Evolutionary conservation across 1,284 basidiomycete genomes (phyloP).

Genomic region (Fomes fomentarius): DNA sequence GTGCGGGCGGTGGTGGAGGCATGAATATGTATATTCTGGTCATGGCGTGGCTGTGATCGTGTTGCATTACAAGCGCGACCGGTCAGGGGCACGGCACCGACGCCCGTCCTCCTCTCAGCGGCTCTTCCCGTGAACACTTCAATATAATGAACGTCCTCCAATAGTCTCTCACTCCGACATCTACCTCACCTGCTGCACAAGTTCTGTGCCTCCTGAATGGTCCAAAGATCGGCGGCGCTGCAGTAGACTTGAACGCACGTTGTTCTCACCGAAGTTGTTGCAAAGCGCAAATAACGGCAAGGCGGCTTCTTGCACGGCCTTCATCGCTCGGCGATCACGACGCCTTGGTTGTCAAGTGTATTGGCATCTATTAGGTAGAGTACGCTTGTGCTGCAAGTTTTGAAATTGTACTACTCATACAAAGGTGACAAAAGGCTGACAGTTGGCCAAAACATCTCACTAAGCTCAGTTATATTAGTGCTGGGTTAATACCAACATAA

Average conservation of each 20-base stretch:
- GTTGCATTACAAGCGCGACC: neutral
- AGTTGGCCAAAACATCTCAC: too few species aligned
- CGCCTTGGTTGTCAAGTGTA: neutral
- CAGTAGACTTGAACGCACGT: too few species aligned
- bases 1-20: neutral
- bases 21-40: slow-evolving; percentile 9
- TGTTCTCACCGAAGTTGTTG: too few species aligned
- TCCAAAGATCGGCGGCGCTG: too few species aligned
- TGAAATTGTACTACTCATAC: neutral
- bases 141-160: too few species aligned
- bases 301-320: neutral
- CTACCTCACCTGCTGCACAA: too few species aligned
- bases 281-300: too few species aligned
- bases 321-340: neutral
- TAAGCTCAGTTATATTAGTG: too few species aligned
- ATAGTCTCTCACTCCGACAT: too few species aligned
- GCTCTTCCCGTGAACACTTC: neutral
- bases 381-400: neutral
- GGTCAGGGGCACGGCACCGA: neutral
- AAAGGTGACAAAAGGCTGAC: neutral
- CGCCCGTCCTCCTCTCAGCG: neutral
- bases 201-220: too few species aligned
- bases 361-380: neutral
- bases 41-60: slow-evolving; percentile 19
- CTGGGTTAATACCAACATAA: too few species aligned